Base-by-base conservation (phyloP, 1,284 basidiomycete genomes). In the Malassezia dermatis region DNA sequence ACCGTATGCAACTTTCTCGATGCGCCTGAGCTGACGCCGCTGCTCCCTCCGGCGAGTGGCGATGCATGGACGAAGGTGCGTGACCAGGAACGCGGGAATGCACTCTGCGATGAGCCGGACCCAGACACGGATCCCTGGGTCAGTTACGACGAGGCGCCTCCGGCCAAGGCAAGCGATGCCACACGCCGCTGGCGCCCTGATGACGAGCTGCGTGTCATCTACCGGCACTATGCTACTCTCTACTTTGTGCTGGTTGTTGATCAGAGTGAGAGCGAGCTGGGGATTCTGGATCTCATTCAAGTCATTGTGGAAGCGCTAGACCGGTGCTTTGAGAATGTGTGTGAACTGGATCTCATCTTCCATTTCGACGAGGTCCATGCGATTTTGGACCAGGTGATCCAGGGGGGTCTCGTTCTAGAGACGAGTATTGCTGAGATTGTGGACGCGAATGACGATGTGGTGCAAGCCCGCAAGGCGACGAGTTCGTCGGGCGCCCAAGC, bases 291-390 rank as follows among this genome's bases (percentile, higher is more conserved):
- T 72, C 77, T 99, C 58, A 98, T 99, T 46, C 94, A 99, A 81
- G 93, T 98, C 11, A 90, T 99, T 71, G 94, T 99, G 44, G 94
- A 99, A 78, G 86, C 88, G 0, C 80, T 99, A 26, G 94, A 99
- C 75, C 80, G 89, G 42, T 85, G 88, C 23, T 99, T 98, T 71
- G 90, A 95, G 78, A 96, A 96, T 69, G 94, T 99, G 0, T 98
- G 94, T 78, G 94, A 99, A 77, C 80, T 99, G 42, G 94, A 99
- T 75, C 80, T 99, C 24, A 93, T 98, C 55, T 98, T 98, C 76
- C 89, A 96, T 77, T 98, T 95, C 69, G 93, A 98, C 75, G 88
- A 96, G 79, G 91, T 89, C 7, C 90, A 98, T 70, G 86, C 93
- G 62, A 89, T 96, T 45, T 81, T 99, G 42, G 81, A 85, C 31